phyloP scores from a whole-genome alignment of 1,284 basidiomycete species.

The Marasmius sp. region DNA sequence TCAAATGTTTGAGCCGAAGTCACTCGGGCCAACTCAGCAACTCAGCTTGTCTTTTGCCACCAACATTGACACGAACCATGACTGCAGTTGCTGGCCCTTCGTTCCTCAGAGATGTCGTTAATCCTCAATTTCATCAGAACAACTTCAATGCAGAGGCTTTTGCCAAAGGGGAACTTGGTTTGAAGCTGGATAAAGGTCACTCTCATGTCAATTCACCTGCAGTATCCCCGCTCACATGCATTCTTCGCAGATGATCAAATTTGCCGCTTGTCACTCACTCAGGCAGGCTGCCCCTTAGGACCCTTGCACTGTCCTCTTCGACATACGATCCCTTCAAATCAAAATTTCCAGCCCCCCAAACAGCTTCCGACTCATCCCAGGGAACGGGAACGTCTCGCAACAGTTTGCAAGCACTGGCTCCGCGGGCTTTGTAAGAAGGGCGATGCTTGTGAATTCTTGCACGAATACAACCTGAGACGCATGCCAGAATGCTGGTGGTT shows the following conservation, averaged over 20 bases:
- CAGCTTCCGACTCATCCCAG: slow-evolving; percentile 78
- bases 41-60: neutral
- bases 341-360: slow-evolving; percentile 87
- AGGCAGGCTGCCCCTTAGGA: slow-evolving; percentile 86
- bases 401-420: slow-evolving; percentile 99
- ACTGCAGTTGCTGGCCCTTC: slow-evolving; percentile 60
- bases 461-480: slow-evolving; percentile 96
- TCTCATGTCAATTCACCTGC: slow-evolving; percentile 14
- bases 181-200: slow-evolving; percentile 92
- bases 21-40: too few species aligned
- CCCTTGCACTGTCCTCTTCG: slow-evolving; percentile 86
- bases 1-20: too few species aligned
- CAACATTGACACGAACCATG: slow-evolving; percentile 21
- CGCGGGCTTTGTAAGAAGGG: slow-evolving; percentile 98
- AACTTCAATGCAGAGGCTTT: slow-evolving; percentile 84
- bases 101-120: slow-evolving; percentile 45
- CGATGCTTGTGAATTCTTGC: slow-evolving; percentile 96
- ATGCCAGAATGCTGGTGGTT: slow-evolving; percentile 99
- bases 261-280: slow-evolving; percentile 78
- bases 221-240: neutral
- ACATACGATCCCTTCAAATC: slow-evolving; percentile 82
- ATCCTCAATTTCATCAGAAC: slow-evolving; percentile 92
- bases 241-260: slow-evolving; percentile 79
- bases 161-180: slow-evolving; percentile 80
- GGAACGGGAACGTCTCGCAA: slow-evolving; percentile 84